Evolutionary conservation across 1,284 basidiomycete genomes (phyloP), one percentile per base, ranked within the genome.

Genomic region (Caloboletus firmus): DNA sequence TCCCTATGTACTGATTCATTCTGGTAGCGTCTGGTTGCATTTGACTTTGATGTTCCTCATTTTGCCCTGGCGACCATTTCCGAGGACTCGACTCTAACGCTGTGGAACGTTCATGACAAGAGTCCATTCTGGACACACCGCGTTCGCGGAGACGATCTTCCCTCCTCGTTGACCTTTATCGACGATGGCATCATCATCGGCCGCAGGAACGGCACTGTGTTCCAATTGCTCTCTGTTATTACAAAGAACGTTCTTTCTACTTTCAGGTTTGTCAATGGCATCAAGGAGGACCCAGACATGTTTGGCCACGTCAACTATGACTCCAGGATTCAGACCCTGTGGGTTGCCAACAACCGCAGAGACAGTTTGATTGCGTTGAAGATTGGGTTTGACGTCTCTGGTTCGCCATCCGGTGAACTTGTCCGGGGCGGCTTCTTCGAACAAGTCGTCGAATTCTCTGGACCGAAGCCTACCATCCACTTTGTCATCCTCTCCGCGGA

Each of bases 291-390:
- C 59, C 76, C 76, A 13, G 87, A 89, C 8, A 91, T 92, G 89
- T 92, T 91, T 68, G 88, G 89, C 15, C 90, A 92, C 63, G 81
- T 86, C 60, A 86, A 82, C 65, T 91, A 92, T 65, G 89, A 92
- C 71, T 78, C 86, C 0, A 76, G 88, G 45, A 89, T 91, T 55
- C 85, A 88, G 71, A 91, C 89, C 0, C 75, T 92, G 17, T 92
- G 90, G 90, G 78, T 92, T 28, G 88, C 89, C 51, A 91, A 91
- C 68, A 89, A 83, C 67, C 83, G 87, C 36, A 81, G 90, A 18
- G 87, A 91, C 53, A 91, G 89, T 67, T 78, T 93, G 72, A 82
- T 92, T 42, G 90, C 87, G 15, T 76, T 91, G 66, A 88, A 82
- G 67, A 77, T 92, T 54, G 82, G 81, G 56, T 80, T 87, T 56